A percentile compares a stretch with the other conserved stretches of the same genome.
Conservation (phyloP, 345 rosid species). For the Garcia nutans region DNA sequence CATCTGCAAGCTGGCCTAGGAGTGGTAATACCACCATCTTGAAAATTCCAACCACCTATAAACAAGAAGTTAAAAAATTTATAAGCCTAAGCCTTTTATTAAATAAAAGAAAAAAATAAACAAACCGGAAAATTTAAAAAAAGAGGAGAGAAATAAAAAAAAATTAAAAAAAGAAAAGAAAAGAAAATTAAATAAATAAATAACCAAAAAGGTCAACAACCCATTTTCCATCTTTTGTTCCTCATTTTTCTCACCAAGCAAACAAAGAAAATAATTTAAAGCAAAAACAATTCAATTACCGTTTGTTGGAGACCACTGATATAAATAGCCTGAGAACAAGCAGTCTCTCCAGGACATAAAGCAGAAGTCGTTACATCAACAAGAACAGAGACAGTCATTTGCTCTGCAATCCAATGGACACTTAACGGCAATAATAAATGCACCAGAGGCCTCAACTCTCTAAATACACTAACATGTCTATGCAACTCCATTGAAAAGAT, state of each 20-base stretch:
- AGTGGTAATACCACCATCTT: constrained; percentile 56
- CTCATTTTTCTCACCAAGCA: constrained; percentile 8
- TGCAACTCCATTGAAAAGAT: not conserved
- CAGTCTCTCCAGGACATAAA: constrained; percentile 44
- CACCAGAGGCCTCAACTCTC: constrained; percentile 42
- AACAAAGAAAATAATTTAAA: not conserved
- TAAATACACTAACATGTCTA: constrained; percentile 13
- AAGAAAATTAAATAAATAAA: too few relatives aligned
- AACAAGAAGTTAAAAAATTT: not conserved
- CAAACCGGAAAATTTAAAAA: not conserved
- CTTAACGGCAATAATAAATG: constrained; percentile 45
- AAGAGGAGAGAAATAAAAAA: not conserved
- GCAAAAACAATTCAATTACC: constrained; percentile 18
- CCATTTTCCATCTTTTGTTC: not conserved
- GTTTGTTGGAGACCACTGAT: constrained; percentile 55
- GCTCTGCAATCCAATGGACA: constrained; percentile 55
- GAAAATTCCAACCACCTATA: constrained; percentile 57
- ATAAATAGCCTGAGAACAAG: constrained; percentile 53
- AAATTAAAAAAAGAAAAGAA: not conserved
- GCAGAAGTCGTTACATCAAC: constrained; percentile 53
- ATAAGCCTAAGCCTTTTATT: not conserved
- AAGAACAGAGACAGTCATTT: constrained; percentile 61
- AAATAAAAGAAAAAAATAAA: not conserved
- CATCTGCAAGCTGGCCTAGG: constrained; percentile 60
- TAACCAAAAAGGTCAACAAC: not conserved